These are phyloP conservation scores for Xylaria sp. DNA, from an alignment of 495 filamentous ascomycete species.

Conservation along the genomic window DNA sequence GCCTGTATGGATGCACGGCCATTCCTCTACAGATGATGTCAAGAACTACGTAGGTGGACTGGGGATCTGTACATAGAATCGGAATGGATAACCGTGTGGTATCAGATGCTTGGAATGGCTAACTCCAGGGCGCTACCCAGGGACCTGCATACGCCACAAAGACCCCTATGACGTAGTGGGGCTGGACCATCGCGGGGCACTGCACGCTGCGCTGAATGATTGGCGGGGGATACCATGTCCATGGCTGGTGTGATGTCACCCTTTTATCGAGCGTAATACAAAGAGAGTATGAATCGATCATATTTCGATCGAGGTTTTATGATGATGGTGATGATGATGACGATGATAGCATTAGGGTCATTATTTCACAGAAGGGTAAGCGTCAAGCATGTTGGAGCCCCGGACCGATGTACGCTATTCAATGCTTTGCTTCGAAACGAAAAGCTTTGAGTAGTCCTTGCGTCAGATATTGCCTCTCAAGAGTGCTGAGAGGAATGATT, in stretches of 20 bases:
- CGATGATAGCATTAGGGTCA: not conserved
- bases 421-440: not conserved
- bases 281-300: too few species aligned
- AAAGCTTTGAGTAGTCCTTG: not conserved
- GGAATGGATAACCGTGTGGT: not conserved
- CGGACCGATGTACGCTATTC: too few species aligned
- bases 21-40: conserved; percentile 17
- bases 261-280: not conserved
- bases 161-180: conserved; percentile 27
- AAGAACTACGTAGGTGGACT: not conserved
- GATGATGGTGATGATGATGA: not conserved
- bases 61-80: not conserved
- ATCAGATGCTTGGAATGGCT: conserved; percentile 6
- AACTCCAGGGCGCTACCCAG: not conserved
- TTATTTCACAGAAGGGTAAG: not conserved
- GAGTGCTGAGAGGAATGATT: not conserved
- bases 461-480: not conserved
- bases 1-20: not conserved
- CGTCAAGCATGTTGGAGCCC: too few species aligned
- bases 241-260: conserved; percentile 6
- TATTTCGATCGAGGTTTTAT: too few species aligned
- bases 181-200: not conserved
- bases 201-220: not conserved
- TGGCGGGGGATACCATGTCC: not conserved
- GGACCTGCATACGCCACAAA: conserved; percentile 19